Conservation (phyloP, 2,329 filamentous ascomycete species). For the Thelonectria blattea region DNA sequence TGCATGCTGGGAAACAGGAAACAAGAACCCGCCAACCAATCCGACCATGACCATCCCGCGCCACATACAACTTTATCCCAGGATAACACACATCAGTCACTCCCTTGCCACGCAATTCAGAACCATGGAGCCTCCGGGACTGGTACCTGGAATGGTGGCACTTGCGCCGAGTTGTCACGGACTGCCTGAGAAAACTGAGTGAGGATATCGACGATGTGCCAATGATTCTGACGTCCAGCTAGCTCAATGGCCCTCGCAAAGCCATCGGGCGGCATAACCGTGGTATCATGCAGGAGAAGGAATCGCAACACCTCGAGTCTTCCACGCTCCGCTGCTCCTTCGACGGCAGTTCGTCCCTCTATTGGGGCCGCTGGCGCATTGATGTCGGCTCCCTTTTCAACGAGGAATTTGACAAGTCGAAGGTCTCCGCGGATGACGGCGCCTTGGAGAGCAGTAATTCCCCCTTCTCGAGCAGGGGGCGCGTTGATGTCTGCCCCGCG, state of each 20-base stretch:
- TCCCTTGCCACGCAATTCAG: not conserved
- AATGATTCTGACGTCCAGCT: not conserved
- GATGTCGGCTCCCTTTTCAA: not conserved
- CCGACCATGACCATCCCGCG: too few relatives aligned
- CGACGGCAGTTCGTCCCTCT: slow-evolving; percentile 10
- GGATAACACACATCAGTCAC: too few relatives aligned
- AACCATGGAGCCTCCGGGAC: not conserved
- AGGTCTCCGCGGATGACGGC: slow-evolving; percentile 3
- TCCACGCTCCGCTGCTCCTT: slow-evolving; percentile 19
- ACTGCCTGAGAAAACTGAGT: not conserved
- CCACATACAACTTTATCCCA: too few relatives aligned
- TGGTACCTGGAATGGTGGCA: not conserved
- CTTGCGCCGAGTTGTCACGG: not conserved
- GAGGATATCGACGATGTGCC: not conserved
- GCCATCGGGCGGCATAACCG: not conserved
- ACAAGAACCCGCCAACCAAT: too few relatives aligned
- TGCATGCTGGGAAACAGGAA: too few relatives aligned
- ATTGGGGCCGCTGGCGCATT: not conserved
- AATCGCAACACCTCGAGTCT: slow-evolving; percentile 11
- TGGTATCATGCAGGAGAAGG: not conserved
- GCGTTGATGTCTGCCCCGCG: slow-evolving; percentile 2
- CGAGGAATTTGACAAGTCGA: not conserved
- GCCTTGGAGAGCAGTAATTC: slow-evolving; percentile 11
- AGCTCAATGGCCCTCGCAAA: slow-evolving; percentile 8
- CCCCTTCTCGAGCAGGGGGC: not conserved